Conservation (phyloP, 139 green algal species). For the Pleodorina starrii region DNA sequence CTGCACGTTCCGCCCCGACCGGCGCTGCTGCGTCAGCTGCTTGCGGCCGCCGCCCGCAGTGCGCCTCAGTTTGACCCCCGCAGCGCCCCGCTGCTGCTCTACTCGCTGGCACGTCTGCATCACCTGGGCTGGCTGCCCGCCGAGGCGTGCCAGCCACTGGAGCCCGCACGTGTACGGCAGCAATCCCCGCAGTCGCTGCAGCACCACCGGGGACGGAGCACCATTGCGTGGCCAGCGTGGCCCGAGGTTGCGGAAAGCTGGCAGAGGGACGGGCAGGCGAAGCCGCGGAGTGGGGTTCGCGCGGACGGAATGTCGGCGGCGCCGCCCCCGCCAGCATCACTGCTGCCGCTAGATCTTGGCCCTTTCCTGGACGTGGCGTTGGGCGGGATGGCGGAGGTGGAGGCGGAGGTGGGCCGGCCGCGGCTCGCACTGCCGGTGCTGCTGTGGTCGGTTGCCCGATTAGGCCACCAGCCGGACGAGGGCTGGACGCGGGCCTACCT, state of each 20-base stretch:
- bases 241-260: too few species aligned
- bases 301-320: background rate
- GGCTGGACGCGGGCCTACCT: background rate
- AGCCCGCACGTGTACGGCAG: too few species aligned
- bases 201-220: background rate
- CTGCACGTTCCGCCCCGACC: background rate
- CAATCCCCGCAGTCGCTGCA: background rate
- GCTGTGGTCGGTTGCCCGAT: constrained; percentile 10
- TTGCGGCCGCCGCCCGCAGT: background rate
- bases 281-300: too few species aligned
- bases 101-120: background rate
- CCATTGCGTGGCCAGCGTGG: too few species aligned
- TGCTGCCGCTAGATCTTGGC: background rate
- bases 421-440: constrained; percentile 15
- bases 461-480: constrained; percentile 1
- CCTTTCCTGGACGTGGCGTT: constrained; percentile 25
- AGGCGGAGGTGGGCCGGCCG: background rate
- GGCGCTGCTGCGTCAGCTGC: background rate
- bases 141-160: background rate
- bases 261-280: too few species aligned
- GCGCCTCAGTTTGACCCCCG: background rate
- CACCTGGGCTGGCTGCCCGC: background rate
- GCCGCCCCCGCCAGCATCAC: too few species aligned
- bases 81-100: constrained; percentile 28
- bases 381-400: background rate